Conservation (phyloP, 2,329 filamentous ascomycete genomes). For the Colletotrichum sp. region DNA sequence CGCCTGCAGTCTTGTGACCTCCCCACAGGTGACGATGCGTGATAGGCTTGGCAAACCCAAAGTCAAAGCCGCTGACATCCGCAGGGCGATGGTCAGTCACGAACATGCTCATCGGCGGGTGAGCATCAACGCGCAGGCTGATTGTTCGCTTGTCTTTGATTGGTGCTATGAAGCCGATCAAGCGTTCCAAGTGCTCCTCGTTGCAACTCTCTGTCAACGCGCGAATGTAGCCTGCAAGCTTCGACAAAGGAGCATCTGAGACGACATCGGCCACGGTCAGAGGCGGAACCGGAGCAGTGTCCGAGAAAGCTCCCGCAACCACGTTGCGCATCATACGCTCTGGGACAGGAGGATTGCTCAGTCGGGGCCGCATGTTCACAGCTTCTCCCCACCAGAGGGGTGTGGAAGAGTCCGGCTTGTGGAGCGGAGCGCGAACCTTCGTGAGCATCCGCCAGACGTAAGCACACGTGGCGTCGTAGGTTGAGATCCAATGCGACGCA, state of each 20-base stretch:
- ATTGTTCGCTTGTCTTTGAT: not conserved
- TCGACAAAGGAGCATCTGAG: not conserved
- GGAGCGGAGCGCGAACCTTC: conserved; percentile 36
- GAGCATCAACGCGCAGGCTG: not conserved
- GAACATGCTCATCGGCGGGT: not conserved
- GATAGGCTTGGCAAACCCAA: not conserved
- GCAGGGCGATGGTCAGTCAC: not conserved
- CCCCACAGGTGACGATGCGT: not conserved
- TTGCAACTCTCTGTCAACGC: not conserved
- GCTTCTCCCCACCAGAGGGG: not conserved
- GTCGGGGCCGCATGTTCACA: not conserved
- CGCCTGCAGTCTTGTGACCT: not conserved
- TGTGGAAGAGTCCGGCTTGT: not conserved
- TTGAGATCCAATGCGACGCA: conserved; percentile 45
- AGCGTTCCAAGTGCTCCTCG: not conserved
- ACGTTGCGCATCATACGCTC: not conserved
- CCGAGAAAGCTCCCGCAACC: not conserved
- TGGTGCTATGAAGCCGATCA: not conserved
- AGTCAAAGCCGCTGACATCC: not conserved
- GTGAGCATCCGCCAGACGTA: conserved; percentile 44
- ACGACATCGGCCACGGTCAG: not conserved
- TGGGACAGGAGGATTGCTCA: not conserved
- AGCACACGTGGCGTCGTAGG: conserved; percentile 46
- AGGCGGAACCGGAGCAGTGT: not conserved
- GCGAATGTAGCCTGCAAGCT: not conserved